Evolutionary conservation across 169 alveolate species (phyloP).

Genomic region (Babesia caballi): DNA sequence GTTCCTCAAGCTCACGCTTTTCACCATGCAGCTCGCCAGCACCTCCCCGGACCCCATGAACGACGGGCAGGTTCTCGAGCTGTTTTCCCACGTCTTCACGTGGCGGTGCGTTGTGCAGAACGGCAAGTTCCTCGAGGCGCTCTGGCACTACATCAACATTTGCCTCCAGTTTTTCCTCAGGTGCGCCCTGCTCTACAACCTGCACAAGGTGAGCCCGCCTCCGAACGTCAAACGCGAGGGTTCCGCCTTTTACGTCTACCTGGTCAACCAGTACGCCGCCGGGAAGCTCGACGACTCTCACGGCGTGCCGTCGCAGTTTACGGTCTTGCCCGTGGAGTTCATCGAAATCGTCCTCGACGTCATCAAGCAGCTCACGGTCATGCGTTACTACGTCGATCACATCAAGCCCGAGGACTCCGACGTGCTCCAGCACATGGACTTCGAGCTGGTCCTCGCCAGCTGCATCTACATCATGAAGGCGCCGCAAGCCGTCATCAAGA

Average conservation of each 20-base stretch:
- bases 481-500: constrained; percentile 72
- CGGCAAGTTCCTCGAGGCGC: constrained; percentile 45
- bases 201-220: constrained; percentile 14
- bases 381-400: constrained; percentile 55
- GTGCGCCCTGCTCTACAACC: constrained; percentile 44
- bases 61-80: constrained; percentile 58
- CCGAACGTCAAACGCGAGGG: background rate
- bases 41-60: constrained; percentile 25
- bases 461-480: constrained; percentile 78
- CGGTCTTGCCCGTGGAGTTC: constrained; percentile 72
- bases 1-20: constrained; percentile 64
- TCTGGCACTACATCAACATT: constrained; percentile 69
- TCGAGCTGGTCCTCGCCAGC: constrained; percentile 78
- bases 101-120: constrained; percentile 66
- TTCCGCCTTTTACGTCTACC: constrained; percentile 3
- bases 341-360: constrained; percentile 72
- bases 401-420: constrained; percentile 58
- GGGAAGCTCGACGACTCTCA: constrained; percentile 14
- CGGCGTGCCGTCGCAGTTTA: constrained; percentile 73
- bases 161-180: constrained; percentile 58
- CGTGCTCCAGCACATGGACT: constrained; percentile 70
- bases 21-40: constrained; percentile 34
- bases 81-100: constrained; percentile 65
- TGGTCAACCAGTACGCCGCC: constrained; percentile 31
- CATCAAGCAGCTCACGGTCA: constrained; percentile 52